These are phyloP conservation scores for Angomonas ambiguus DNA, from an alignment of 208 protist genomes.

Conservation along the genomic window DNA sequence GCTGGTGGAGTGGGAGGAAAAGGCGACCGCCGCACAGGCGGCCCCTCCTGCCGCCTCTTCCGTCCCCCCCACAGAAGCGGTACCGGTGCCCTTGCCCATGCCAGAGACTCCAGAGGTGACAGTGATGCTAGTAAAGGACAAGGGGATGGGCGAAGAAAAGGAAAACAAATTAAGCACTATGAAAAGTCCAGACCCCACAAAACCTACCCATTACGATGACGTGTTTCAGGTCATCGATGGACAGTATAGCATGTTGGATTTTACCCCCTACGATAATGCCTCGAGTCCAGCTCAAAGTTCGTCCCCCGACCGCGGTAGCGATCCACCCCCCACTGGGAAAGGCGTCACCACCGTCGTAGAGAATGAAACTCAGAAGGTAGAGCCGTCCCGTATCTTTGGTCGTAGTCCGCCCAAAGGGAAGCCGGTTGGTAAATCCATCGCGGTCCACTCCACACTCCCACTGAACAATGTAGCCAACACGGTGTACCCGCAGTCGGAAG, in stretches of 20 bases:
- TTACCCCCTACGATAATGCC: neutral
- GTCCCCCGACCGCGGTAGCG: neutral
- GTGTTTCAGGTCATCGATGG: neutral
- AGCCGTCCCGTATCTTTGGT: neutral
- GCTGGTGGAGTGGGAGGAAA: neutral
- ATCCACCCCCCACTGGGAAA: neutral
- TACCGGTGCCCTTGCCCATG: neutral
- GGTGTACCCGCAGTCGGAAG: neutral
- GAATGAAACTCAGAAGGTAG: neutral
- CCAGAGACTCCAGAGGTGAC: neutral
- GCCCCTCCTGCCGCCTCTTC: neutral
- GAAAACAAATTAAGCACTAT: neutral
- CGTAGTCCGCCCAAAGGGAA: neutral
- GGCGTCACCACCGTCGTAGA: neutral
- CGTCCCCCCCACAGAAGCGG: neutral
- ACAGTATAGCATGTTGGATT: neutral
- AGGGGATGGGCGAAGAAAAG: neutral
- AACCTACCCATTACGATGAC: neutral
- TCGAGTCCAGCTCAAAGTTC: neutral
- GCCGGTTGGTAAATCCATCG: neutral
- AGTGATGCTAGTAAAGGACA: neutral
- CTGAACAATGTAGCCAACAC: neutral
- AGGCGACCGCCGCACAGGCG: neutral
- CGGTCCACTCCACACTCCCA: neutral
- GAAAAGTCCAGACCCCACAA: neutral